Percentiles rank a stretch among this genome's conserved stretches.
phyloP scores from a whole-genome alignment of 495 filamentous ascomycete species.

The Aspergillus haitiensis region DNA sequence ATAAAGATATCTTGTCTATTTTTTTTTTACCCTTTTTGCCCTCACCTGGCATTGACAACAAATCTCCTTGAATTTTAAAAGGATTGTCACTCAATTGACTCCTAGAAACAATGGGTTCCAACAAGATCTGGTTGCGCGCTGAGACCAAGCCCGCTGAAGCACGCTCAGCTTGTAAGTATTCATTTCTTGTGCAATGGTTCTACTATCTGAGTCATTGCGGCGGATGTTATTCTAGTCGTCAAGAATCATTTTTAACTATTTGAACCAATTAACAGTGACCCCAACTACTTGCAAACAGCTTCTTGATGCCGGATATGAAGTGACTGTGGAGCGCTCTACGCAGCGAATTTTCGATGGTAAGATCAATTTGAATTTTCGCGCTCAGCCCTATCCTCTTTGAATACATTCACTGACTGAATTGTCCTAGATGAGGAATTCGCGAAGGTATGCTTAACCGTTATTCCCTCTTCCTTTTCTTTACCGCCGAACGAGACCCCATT shows the following conservation, averaged over 20 bases:
- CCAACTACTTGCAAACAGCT: slow-evolving; percentile 75
- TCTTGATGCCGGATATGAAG: slow-evolving; percentile 77
- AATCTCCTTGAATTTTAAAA: not conserved
- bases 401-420: slow-evolving; percentile 7
- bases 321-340: slow-evolving; percentile 78
- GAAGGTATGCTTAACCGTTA: slow-evolving; percentile 32
- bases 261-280: slow-evolving; percentile 44
- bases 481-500: not conserved
- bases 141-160: slow-evolving; percentile 53
- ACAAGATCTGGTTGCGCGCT: slow-evolving; percentile 51
- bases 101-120: slow-evolving; percentile 37
- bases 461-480: not conserved
- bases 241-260: slow-evolving; percentile 13
- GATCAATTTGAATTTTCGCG: slow-evolving; percentile 8
- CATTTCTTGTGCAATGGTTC: not conserved
- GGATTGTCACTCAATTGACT: slow-evolving; percentile 11
- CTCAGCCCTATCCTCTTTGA: no score
- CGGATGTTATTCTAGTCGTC: not conserved
- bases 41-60: not conserved
- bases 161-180: slow-evolving; percentile 47
- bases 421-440: slow-evolving; percentile 54
- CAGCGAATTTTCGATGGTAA: slow-evolving; percentile 81
- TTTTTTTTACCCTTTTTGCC: slow-evolving; percentile 16
- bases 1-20: slow-evolving; percentile 5
- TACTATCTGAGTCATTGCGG: slow-evolving; percentile 11